phyloP scores from a whole-genome alignment of 805 yeast genomes.

The Maudiozyma pseudohumilis region DNA sequence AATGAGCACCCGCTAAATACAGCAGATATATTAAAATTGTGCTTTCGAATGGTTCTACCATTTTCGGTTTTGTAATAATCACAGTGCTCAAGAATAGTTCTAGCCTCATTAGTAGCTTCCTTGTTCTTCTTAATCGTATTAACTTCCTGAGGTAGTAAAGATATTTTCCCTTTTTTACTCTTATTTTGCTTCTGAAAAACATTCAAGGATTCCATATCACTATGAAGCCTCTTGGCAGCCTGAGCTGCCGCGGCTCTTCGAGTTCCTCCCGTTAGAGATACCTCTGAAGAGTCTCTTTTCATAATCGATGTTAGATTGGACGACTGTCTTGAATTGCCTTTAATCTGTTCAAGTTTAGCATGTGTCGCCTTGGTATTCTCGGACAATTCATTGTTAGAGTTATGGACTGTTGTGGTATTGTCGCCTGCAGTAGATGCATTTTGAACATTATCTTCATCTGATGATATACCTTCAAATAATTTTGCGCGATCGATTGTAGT shows the following conservation, averaged over 20 bases:
- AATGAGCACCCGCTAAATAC: conserved; percentile 58
- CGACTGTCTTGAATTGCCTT: not conserved
- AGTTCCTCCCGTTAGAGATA: not conserved
- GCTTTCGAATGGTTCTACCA: conserved; percentile 1
- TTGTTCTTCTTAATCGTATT: conserved; percentile 25
- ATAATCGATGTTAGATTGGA: not conserved
- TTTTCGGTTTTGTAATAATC: conserved; percentile 4
- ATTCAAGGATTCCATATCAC: conserved; percentile 59
- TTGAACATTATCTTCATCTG: not conserved
- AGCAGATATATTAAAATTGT: conserved; percentile 34
- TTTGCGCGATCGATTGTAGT: not conserved
- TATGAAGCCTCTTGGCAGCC: conserved; percentile 58
- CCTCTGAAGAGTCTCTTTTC: not conserved
- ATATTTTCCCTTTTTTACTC: conserved; percentile 27
- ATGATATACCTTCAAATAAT: not conserved
- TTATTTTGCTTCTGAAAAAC: conserved; percentile 45
- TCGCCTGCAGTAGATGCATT: not conserved
- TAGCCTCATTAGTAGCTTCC: conserved; percentile 20
- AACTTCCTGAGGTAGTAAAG: conserved; percentile 34
- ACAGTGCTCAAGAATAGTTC: conserved; percentile 6
- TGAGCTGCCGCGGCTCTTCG: conserved; percentile 52
- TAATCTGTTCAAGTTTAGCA: too few species aligned
- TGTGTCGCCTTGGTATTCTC: not conserved
- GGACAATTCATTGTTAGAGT: not conserved
- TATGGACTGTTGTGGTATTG: not conserved